These are phyloP conservation scores for Aureobasidium sp. DNA, from an alignment of 2,329 filamentous ascomycete species.

Conservation along the genomic window DNA sequence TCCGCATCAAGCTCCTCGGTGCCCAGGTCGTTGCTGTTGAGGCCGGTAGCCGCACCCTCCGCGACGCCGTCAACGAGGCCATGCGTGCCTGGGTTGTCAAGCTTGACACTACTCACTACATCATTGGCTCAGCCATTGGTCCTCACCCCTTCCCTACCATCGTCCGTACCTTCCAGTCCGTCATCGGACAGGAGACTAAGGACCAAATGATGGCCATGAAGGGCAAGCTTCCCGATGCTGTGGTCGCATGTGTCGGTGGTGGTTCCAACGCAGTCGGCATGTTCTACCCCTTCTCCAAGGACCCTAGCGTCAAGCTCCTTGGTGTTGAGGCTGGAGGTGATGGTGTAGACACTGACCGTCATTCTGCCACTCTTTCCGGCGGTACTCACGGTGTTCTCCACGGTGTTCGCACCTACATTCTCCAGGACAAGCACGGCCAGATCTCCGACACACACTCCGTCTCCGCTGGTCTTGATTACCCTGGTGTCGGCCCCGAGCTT, in stretches of 20 bases:
- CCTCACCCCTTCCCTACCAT: slow-evolving; percentile 98
- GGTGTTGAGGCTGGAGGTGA: slow-evolving; percentile 95
- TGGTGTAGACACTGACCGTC: slow-evolving; percentile 74
- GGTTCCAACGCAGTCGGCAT: slow-evolving; percentile 94
- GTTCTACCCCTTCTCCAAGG: slow-evolving; percentile 93
- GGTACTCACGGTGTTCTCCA: slow-evolving; percentile 90
- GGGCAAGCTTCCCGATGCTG: slow-evolving; percentile 87
- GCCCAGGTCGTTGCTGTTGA: slow-evolving; percentile 90
- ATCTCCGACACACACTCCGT: slow-evolving; percentile 94
- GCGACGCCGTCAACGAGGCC: slow-evolving; percentile 81
- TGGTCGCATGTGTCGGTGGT: slow-evolving; percentile 93
- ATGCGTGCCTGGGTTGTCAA: slow-evolving; percentile 89
- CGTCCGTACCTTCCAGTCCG: slow-evolving; percentile 92
- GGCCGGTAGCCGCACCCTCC: slow-evolving; percentile 64
- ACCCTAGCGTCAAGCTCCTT: slow-evolving; percentile 75
- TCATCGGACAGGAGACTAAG: slow-evolving; percentile 94
- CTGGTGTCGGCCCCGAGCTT: slow-evolving; percentile 90
- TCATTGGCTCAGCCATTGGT: slow-evolving; percentile 94
- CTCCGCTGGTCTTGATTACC: slow-evolving; percentile 93
- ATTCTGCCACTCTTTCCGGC: slow-evolving; percentile 80
- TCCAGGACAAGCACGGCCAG: slow-evolving; percentile 88
- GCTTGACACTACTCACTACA: slow-evolving; percentile 93
- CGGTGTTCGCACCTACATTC: slow-evolving; percentile 89
- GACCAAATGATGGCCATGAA: slow-evolving; percentile 77
- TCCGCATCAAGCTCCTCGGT: slow-evolving; percentile 94